A percentile compares a stretch with the other conserved stretches of the same genome.
These are phyloP conservation scores for Triangularia setosa DNA, from an alignment of 2,329 filamentous ascomycete species.

Conservation along the genomic window DNA sequence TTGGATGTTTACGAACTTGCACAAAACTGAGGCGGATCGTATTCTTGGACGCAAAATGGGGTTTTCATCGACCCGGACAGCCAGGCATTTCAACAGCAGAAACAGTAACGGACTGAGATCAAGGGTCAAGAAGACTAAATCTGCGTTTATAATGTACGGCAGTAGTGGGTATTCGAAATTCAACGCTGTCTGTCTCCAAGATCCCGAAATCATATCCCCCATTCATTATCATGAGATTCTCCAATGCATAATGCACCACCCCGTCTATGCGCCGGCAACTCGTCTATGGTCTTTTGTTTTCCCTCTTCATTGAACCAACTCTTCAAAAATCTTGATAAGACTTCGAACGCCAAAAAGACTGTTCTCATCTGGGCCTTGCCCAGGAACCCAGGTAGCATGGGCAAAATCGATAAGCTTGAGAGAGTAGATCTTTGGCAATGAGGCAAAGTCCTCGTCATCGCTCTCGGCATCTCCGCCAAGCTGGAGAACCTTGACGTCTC, in stretches of 20 bases:
- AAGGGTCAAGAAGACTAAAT: not conserved
- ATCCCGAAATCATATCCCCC: not conserved
- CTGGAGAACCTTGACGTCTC: slow-evolving; percentile 20
- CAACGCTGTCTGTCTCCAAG: not conserved
- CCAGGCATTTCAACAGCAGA: too few relatives aligned
- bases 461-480: slow-evolving; percentile 47
- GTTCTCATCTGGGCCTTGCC: slow-evolving; percentile 83
- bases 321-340: slow-evolving; percentile 65
- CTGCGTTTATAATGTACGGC: slow-evolving; percentile 4
- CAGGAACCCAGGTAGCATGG: slow-evolving; percentile 79
- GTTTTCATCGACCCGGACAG: too few relatives aligned
- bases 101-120: not conserved
- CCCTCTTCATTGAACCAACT: slow-evolving; percentile 44
- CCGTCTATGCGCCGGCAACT: not conserved
- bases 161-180: slow-evolving; percentile 18
- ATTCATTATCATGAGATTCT: slow-evolving; percentile 14
- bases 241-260: slow-evolving; percentile 13
- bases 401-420: slow-evolving; percentile 96
- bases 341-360: slow-evolving; percentile 69
- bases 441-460: slow-evolving; percentile 43
- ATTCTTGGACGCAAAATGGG: too few relatives aligned
- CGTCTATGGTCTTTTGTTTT: not conserved
- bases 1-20: too few relatives aligned
- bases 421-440: slow-evolving; percentile 63
- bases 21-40: too few relatives aligned